Percentiles rank a stretch among this genome's conserved stretches.
These are phyloP conservation scores for Abrus precatorius DNA, from an alignment of 306 rosid species.

Conservation along the genomic window DNA sequence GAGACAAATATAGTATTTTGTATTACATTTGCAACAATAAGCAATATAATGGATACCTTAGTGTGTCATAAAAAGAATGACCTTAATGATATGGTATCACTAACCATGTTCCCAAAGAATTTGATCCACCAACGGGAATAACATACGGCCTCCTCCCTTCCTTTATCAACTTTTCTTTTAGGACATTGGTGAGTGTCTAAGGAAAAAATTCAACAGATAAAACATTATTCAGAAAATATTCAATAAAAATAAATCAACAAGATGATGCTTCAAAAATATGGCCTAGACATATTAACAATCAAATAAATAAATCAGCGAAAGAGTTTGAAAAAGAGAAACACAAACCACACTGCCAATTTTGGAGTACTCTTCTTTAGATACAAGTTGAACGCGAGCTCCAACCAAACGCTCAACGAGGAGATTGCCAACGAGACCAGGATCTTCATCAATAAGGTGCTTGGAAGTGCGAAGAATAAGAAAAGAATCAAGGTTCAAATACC, in stretches of 20 bases:
- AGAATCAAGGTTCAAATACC: constrained; percentile 84
- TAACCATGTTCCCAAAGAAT: constrained; percentile 93
- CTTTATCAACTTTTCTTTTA: constrained; percentile 76
- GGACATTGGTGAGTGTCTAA: constrained; percentile 71
- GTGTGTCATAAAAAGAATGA: constrained; percentile 27
- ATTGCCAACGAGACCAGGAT: constrained; percentile 86
- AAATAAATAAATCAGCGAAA: not conserved
- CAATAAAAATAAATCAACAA: not conserved
- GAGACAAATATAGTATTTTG: not conserved
- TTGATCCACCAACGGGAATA: constrained; percentile 96
- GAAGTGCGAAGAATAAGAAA: constrained; percentile 80
- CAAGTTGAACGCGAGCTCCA: constrained; percentile 82
- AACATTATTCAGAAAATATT: not conserved
- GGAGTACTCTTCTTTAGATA: constrained; percentile 84
- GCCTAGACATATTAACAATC: not conserved
- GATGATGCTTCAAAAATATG: not conserved
- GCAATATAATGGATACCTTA: not conserved
- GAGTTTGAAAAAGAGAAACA: constrained; percentile 12
- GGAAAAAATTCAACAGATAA: constrained; percentile 27
- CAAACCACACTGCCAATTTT: constrained; percentile 82
- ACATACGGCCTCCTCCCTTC: constrained; percentile 93
- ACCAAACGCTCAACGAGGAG: constrained; percentile 90
- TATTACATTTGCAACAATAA: not conserved
- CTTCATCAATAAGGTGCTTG: constrained; percentile 74
- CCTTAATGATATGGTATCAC: constrained; percentile 55